Evolutionary conservation across 345 rosid genomes (phyloP).

Genomic region (Citrus hindsii): DNA sequence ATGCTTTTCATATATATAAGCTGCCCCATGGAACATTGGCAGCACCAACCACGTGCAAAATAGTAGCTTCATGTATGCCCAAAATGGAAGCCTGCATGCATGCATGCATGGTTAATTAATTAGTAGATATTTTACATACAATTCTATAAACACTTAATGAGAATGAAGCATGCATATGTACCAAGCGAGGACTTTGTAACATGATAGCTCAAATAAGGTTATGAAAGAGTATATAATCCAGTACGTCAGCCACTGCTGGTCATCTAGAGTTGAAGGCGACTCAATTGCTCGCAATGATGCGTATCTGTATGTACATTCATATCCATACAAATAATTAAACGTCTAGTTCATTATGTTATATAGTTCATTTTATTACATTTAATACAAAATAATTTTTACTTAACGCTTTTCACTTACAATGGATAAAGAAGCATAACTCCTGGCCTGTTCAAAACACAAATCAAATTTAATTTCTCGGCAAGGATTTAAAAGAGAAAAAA

Average conservation of each 20-base stretch:
- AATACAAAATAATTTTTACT: too few relatives aligned
- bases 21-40: constrained; percentile 84
- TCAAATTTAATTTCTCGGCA: background rate
- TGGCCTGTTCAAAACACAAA: constrained; percentile 46
- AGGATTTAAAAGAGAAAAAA: too few relatives aligned
- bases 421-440: constrained; percentile 92
- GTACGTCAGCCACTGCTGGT: constrained; percentile 95
- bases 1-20: constrained; percentile 64
- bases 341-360: too few relatives aligned
- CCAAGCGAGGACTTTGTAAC: constrained; percentile 70
- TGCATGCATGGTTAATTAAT: too few relatives aligned
- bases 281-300: constrained; percentile 90
- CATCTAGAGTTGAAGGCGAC: constrained; percentile 76
- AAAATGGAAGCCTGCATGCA: constrained; percentile 69
- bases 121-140: too few relatives aligned
- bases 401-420: constrained; percentile 45
- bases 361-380: background rate
- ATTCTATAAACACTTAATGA: too few relatives aligned
- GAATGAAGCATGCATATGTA: constrained; percentile 42
- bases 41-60: constrained; percentile 86
- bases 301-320: constrained; percentile 38
- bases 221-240: constrained; percentile 89
- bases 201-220: constrained; percentile 72
- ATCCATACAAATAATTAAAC: background rate
- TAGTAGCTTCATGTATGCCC: constrained; percentile 73